Conservation (phyloP, 2,329 filamentous ascomycete genomes). For the Coniochaeta pulveracea region DNA sequence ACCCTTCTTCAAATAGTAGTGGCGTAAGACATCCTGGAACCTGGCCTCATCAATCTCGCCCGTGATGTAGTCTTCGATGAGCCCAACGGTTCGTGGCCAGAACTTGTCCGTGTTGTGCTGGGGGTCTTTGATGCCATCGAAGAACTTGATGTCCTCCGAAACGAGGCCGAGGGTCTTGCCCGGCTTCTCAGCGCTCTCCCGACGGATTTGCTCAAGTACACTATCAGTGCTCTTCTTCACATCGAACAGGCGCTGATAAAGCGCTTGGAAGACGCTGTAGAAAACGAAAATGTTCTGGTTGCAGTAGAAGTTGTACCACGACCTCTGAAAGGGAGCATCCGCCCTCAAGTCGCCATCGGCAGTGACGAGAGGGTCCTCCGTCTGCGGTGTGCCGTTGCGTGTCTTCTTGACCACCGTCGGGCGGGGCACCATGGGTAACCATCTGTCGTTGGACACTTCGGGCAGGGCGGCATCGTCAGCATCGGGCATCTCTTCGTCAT, state of each 20-base stretch:
- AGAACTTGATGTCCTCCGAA: conserved; percentile 69
- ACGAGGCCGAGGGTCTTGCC: conserved; percentile 76
- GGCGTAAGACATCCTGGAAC: conserved; percentile 82
- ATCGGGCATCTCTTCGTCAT: conserved; percentile 64
- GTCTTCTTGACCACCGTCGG: conserved; percentile 34
- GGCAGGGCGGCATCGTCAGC: conserved; percentile 45
- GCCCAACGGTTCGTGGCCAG: conserved; percentile 73
- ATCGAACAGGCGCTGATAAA: conserved; percentile 73
- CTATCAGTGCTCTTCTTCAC: conserved; percentile 71
- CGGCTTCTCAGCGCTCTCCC: conserved; percentile 65
- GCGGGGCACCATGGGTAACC: conserved; percentile 51
- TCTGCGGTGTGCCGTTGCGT: conserved; percentile 16
- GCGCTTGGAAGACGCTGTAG: conserved; percentile 83
- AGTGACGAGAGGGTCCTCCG: conserved; percentile 43
- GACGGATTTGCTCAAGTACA: conserved; percentile 62
- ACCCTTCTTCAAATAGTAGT: conserved; percentile 81
- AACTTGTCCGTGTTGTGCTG: conserved; percentile 58
- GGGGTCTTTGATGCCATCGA: conserved; percentile 45
- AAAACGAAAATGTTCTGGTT: conserved; percentile 92
- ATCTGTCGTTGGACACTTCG: conserved; percentile 52
- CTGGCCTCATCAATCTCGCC: conserved; percentile 71
- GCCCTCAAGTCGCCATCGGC: conserved; percentile 55
- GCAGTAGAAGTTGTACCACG: conserved; percentile 80
- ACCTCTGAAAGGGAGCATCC: conserved; percentile 71
- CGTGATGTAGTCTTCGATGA: conserved; percentile 78